Evolutionary conservation across 768 basidiomycete species (phyloP), one percentile per base, ranked within the genome.

Genomic region (Rickenella mellea): DNA sequence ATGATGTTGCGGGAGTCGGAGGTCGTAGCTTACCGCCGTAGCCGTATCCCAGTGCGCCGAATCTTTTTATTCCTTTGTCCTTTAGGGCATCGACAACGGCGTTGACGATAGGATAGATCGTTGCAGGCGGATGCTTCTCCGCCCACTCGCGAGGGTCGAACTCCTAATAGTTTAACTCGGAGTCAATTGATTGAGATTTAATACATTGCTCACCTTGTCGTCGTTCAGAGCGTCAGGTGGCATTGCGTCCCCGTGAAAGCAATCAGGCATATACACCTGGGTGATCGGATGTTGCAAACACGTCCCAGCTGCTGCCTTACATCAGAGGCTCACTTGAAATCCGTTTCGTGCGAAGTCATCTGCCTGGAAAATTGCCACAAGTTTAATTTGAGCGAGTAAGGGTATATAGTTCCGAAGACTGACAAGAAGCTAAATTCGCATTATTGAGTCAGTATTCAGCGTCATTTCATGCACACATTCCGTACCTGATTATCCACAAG

Each of bases 41-140:
- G 64, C 85, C 87, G 64, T 77, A 86, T 3, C 80, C 82, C 4
- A 71, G 70, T 0, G 77, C 75, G 0, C 63, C 81, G 43, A 87
- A 70, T 6, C 55, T 56, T 1, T 65, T 74, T 19, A 86, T 63
- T 1, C 83, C 84, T 46, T 72, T 52, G 25, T 60, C 70, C 54
- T 77, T 78, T 45, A 88, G 68, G 0, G 64, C 71, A 3, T 55
- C 58, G 25, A 83, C 65, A 33, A 80, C 74, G 38, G 69, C 73
- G 60, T 83, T 69, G 20, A 83, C 46, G 3, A 52, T 7, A 1
- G 75, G 74, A 3, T 10, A 73, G 71, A 2, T 71, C 74, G 8
- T 52, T 0, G 52, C 64, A 12, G 47, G 20, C 6, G 52, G 54
- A 47, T 82, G 80, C 1, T 50, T 61, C 3, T 27, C 30, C 27